Evolutionary conservation across 2,329 filamentous ascomycete genomes (phyloP).

Genomic region (Fusarium sp.): DNA sequence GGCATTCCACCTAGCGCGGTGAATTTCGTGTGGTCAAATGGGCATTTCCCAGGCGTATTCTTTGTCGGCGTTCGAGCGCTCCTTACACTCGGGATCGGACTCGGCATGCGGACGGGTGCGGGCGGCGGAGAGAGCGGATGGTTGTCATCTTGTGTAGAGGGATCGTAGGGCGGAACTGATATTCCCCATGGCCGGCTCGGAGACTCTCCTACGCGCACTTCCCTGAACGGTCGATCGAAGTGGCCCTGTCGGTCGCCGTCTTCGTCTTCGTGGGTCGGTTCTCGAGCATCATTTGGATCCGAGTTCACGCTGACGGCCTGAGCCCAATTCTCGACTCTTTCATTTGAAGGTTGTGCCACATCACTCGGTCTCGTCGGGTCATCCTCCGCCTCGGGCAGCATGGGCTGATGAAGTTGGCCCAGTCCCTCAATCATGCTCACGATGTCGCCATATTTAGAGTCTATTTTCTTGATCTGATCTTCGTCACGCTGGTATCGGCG

Average conservation of each 20-base stretch:
- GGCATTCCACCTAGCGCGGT: conserved; percentile 49
- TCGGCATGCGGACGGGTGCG: conserved; percentile 65
- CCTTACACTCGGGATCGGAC: conserved; percentile 45
- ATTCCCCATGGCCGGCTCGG: conserved; percentile 96
- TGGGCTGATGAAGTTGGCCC: conserved; percentile 87
- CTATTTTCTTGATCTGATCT: conserved; percentile 85
- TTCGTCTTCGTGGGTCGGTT: conserved; percentile 54
- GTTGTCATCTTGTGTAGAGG: conserved; percentile 50
- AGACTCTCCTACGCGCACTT: conserved; percentile 92
- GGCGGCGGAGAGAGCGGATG: conserved; percentile 68
- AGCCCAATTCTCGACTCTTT: conserved; percentile 88
- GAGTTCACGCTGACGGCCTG: conserved; percentile 74
- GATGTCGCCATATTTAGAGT: conserved; percentile 93
- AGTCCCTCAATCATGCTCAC: conserved; percentile 95
- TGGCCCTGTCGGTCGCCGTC: conserved; percentile 74
- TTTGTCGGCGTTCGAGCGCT: conserved; percentile 42
- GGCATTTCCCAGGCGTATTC: conserved; percentile 63
- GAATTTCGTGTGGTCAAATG: conserved; percentile 66
- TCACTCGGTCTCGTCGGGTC: conserved; percentile 57
- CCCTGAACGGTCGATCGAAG: conserved; percentile 88
- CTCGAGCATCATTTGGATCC: conserved; percentile 48
- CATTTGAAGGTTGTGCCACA: conserved; percentile 67
- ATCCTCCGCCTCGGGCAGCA: conserved; percentile 73
- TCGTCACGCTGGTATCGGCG: conserved; percentile 90
- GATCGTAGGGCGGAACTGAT: conserved; percentile 74